Base-by-base conservation (phyloP, 108 stramenopile genomes). In the Pseudonitzschia multiseries region DNA sequence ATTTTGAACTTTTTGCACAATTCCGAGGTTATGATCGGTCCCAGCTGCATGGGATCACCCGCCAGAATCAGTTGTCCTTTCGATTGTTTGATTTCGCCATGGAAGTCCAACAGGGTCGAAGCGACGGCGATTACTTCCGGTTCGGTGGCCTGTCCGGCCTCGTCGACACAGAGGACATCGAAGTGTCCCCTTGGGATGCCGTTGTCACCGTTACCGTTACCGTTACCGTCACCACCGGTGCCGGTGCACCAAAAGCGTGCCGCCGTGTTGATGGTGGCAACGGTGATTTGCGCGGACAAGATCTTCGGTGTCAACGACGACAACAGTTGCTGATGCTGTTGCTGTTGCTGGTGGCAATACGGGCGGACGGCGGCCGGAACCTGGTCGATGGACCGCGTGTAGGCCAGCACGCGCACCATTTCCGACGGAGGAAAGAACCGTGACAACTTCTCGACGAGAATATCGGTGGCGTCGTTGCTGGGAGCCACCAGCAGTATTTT, bases 21-120 rank as follows among this genome's bases (percentile, higher is more conserved):
- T 40, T 80, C 76, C 17, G 80, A 86, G 18, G 75, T 85, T 31
- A 87, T 74, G 52, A 85, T 75, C 20, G 91, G 88, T 27, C 91
- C 91, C 8, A 92, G 60, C 65, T 89, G 91, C 29, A 17, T 27
- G 14, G 91, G 91, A 80, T 92, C 91, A 2, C 91, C 88, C 12
- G 88, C 87, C 57, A 92, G 65, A 54, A 89, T 44, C n/a, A 80
- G 27, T 65, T 82, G 57, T 4, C 69, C 70, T 51, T 33, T 32
- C 42, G 28, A n/a, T n/a, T n/a, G n/a, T n/a, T n/a, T 64, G 0
- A 26, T 51, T 9, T 42, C 48, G 0, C 21, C n/a, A 26, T 52
- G 18, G 60, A 77, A 80, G 21, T 84, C 50, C 67, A 80, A 73
- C 12, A 79, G 28, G 4, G 65, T 57, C 22, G 82, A 65, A 22